A percentile compares a stretch with the other conserved stretches of the same genome.
Conservation (phyloP, 805 yeast genomes). For the Cyberlindnera mississippiensis region DNA sequence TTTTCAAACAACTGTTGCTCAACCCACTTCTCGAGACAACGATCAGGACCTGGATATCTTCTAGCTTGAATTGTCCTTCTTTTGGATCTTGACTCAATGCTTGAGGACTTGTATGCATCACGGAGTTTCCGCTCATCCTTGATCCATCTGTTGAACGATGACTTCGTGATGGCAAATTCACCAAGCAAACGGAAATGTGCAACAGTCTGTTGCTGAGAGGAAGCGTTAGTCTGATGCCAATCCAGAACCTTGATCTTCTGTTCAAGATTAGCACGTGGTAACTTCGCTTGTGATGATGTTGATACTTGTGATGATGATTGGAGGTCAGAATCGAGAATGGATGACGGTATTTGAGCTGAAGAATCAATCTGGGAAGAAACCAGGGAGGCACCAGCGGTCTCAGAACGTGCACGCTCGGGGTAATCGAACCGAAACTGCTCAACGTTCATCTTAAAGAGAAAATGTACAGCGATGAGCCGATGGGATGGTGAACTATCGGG, state of each 20-base stretch:
- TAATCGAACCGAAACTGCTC: slow-evolving; percentile 1
- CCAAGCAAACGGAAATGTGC: slow-evolving; percentile 29
- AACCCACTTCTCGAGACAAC: slow-evolving; percentile 34
- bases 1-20: slow-evolving; percentile 34
- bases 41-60: slow-evolving; percentile 32
- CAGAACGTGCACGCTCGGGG: background rate
- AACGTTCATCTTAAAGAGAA: background rate
- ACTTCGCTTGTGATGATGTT: slow-evolving; percentile 5
- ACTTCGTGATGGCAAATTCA: slow-evolving; percentile 35
- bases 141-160: slow-evolving; percentile 39
- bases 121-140: slow-evolving; percentile 31
- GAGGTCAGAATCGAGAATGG: background rate
- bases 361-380: background rate
- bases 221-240: slow-evolving; percentile 32
- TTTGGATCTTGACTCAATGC: slow-evolving; percentile 25
- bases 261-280: slow-evolving; percentile 8
- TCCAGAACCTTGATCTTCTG: slow-evolving; percentile 13
- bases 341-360: background rate
- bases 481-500: background rate
- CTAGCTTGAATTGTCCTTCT: slow-evolving; percentile 13
- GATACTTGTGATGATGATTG: slow-evolving; percentile 11
- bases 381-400: background rate
- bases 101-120: slow-evolving; percentile 25
- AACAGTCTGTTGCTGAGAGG: slow-evolving; percentile 35
- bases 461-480: background rate